Evolutionary conservation across 495 filamentous ascomycete species (phyloP).

Genomic region (Neurospora sp.): DNA sequence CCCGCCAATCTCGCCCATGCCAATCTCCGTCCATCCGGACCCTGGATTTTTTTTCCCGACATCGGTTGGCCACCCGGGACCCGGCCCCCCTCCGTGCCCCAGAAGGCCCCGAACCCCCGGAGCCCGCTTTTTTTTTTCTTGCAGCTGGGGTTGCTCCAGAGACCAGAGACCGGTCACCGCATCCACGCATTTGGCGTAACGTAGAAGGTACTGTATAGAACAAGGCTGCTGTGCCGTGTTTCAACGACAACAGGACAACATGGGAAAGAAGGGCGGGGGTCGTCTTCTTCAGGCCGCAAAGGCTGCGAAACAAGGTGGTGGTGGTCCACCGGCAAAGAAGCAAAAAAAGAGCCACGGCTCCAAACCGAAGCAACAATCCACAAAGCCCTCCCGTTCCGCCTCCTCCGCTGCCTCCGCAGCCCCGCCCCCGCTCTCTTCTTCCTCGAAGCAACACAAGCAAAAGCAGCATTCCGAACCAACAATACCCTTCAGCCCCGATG

Average conservation of each 20-base stretch:
- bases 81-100: no score
- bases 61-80: no score
- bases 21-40: slow-evolving; percentile 6
- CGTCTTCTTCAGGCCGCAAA: slow-evolving; percentile 11
- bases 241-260: neutral
- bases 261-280: slow-evolving; percentile 8
- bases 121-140: no score
- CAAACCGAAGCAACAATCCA: neutral
- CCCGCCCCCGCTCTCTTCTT: neutral
- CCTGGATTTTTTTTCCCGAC: neutral
- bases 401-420: neutral
- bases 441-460: slow-evolving; percentile 12
- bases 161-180: neutral
- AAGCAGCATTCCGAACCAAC: slow-evolving; percentile 39
- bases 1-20: neutral
- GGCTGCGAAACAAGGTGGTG: slow-evolving; percentile 8
- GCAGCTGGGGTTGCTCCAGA: neutral
- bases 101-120: no score
- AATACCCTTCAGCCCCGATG: slow-evolving; percentile 62
- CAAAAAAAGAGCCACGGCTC: slow-evolving; percentile 4
- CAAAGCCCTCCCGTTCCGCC: neutral
- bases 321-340: slow-evolving; percentile 7
- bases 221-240: neutral
- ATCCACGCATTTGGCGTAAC: neutral
- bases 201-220: neutral